A percentile compares a stretch with the other conserved stretches of the same genome.
Conservation (phyloP, 805 yeast genomes). For the Teunomyces lycoperdinae region DNA sequence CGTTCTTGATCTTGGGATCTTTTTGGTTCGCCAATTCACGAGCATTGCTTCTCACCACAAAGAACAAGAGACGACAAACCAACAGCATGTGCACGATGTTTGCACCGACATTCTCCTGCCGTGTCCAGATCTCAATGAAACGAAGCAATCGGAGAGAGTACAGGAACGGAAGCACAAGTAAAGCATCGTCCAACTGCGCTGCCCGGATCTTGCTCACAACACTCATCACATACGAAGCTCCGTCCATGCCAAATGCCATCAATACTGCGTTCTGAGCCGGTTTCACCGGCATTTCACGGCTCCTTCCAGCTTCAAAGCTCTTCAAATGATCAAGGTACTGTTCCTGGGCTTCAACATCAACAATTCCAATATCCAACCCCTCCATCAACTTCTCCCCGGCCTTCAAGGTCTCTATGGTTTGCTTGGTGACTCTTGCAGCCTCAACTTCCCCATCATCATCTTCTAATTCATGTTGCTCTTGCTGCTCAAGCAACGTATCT, state of each 20-base stretch:
- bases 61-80: constrained; percentile 73
- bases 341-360: constrained; percentile 59
- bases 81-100: constrained; percentile 55
- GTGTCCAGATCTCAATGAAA: constrained; percentile 76
- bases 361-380: constrained; percentile 79
- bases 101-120: constrained; percentile 34
- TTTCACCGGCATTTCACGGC: constrained; percentile 48
- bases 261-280: constrained; percentile 74
- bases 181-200: constrained; percentile 88
- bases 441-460: constrained; percentile 43
- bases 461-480: constrained; percentile 51
- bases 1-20: constrained; percentile 60
- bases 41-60: constrained; percentile 69
- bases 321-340: constrained; percentile 45
- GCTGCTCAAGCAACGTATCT: constrained; percentile 65
- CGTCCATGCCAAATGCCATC: constrained; percentile 64
- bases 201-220: constrained; percentile 69
- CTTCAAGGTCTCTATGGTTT: constrained; percentile 86
- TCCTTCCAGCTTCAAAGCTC: constrained; percentile 38
- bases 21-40: constrained; percentile 73
- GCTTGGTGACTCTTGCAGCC: constrained; percentile 67
- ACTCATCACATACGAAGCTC: constrained; percentile 76
- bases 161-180: constrained; percentile 86
- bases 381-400: constrained; percentile 93
- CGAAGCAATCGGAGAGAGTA: constrained; percentile 67